Evolutionary conservation across 768 basidiomycete genomes (phyloP).

Genomic region (Clavulina sp.): DNA sequence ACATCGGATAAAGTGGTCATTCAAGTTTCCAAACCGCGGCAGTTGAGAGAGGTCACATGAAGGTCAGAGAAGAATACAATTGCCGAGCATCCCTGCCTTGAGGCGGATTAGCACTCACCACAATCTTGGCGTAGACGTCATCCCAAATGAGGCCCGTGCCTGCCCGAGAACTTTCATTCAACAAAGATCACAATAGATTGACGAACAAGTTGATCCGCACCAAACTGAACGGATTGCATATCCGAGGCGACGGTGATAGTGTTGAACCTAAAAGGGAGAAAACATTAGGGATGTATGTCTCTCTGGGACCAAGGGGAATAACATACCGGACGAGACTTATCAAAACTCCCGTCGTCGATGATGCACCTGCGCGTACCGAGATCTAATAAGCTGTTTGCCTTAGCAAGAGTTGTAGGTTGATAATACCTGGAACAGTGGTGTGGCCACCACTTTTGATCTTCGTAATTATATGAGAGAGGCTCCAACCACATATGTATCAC

Average conservation of each 20-base stretch:
- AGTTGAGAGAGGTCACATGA: no score
- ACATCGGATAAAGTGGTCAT: no score
- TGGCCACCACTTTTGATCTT: constrained; percentile 53
- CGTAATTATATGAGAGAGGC: neutral
- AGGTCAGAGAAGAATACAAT: no score
- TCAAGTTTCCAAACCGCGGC: no score
- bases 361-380: no score
- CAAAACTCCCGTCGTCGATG: constrained; percentile 42
- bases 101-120: no score
- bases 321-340: constrained; percentile 37
- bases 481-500: neutral
- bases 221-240: constrained; percentile 16
- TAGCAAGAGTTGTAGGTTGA: no score
- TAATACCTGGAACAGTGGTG: constrained; percentile 35
- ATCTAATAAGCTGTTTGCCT: no score
- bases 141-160: constrained; percentile 42
- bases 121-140: constrained; percentile 35
- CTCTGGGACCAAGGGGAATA: constrained; percentile 16
- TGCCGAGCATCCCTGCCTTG: no score
- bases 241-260: constrained; percentile 16
- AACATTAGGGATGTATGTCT: constrained; percentile 15
- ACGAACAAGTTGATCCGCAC: no score
- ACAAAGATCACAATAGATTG: no score
- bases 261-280: constrained; percentile 37
- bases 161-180: no score